phyloP scores from a whole-genome alignment of 495 filamentous ascomycete genomes.

The Rostrohypoxylon terebratum region DNA sequence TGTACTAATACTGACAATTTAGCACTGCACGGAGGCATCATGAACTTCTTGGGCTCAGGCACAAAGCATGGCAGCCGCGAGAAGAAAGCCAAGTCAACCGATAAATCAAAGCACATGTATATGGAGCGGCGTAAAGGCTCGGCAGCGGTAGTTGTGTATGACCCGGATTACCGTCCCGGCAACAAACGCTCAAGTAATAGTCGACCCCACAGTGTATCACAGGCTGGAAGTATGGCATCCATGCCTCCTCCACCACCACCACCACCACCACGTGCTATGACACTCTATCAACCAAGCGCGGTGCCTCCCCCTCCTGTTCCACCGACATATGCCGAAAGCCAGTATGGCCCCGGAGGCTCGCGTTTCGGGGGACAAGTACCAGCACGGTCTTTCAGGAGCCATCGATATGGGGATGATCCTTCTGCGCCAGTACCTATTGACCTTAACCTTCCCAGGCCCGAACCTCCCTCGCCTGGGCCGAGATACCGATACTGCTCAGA shows the following conservation, averaged over 20 bases:
- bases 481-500: too few relatives aligned
- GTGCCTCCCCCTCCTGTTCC: not conserved
- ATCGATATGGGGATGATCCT: not conserved
- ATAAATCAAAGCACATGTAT: not conserved
- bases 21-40: not conserved
- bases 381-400: not conserved
- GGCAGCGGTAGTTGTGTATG: not conserved
- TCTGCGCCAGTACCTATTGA: not conserved
- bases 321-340: not conserved
- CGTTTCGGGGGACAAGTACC: not conserved
- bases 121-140: conserved; percentile 4
- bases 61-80: not conserved
- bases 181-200: not conserved
- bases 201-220: not conserved
- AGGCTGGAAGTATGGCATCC: not conserved
- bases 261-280: too few relatives aligned
- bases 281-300: not conserved
- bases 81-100: not conserved
- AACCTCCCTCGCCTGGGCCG: too few relatives aligned
- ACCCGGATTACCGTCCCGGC: not conserved
- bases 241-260: not conserved
- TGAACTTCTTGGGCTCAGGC: not conserved
- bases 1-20: not conserved
- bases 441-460: too few relatives aligned
- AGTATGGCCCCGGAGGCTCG: not conserved